A percentile compares a stretch with the other conserved stretches of the same genome.
These are phyloP conservation scores for Cytospora piceae DNA, from an alignment of 2,329 filamentous ascomycete species.

Conservation along the genomic window DNA sequence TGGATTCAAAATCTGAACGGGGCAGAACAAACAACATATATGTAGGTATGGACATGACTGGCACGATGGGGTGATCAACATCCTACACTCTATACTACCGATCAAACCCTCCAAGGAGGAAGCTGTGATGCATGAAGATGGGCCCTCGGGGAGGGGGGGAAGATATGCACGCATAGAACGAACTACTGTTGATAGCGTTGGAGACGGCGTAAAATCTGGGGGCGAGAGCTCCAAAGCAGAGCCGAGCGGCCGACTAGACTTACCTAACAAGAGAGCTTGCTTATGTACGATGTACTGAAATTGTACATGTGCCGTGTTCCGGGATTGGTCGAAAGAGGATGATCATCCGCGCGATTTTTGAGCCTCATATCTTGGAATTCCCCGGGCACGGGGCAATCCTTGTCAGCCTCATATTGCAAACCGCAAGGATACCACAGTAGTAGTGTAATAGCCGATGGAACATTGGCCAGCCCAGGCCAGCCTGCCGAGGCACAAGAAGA, in stretches of 20 bases:
- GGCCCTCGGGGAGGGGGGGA: too few species aligned
- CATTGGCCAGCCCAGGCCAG: conserved; percentile 2
- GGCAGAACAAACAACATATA: not conserved
- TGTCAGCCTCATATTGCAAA: not conserved
- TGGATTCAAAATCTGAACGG: not conserved
- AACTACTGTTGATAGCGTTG: not conserved
- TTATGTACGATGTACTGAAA: not conserved
- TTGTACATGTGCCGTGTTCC: not conserved
- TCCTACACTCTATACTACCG: too few species aligned
- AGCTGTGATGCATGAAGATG: too few species aligned
- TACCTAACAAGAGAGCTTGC: not conserved
- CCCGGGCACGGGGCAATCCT: not conserved
- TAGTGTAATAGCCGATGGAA: conserved; percentile 1
- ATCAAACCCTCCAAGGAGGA: too few species aligned
- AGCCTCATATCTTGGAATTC: not conserved
- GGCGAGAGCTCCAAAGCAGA: not conserved
- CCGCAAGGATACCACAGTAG: not conserved
- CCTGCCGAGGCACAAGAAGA: not conserved
- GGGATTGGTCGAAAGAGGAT: not conserved
- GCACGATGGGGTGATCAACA: too few species aligned
- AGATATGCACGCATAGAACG: not conserved
- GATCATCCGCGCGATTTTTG: conserved; percentile 1
- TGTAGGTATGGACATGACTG: not conserved
- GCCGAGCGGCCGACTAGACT: not conserved
- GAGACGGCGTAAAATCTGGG: not conserved